Conservation (phyloP, 1,284 basidiomycete species). For the Boletus smithii region DNA sequence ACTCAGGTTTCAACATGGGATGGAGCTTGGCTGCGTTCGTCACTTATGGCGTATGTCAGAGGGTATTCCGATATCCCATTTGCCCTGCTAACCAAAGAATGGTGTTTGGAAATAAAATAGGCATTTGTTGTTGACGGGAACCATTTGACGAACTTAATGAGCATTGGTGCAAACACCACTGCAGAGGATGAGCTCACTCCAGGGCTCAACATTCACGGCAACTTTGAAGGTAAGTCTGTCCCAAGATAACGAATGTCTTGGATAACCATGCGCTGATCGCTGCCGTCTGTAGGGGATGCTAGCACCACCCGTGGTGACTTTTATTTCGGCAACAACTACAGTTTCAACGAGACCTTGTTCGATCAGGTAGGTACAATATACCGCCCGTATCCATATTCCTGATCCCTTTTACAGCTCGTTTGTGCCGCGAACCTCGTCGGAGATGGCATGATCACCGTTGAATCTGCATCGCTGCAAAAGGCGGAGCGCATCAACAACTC, state of each 20-base stretch:
- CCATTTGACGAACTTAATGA: slow-evolving; percentile 29
- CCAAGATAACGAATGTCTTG: neutral
- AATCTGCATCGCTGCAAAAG: slow-evolving; percentile 21
- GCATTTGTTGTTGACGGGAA: slow-evolving; percentile 27
- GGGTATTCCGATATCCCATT: neutral
- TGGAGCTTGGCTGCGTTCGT: slow-evolving; percentile 22
- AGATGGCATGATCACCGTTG: slow-evolving; percentile 16
- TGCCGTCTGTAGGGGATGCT: slow-evolving; percentile 18
- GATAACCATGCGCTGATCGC: neutral
- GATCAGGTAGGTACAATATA: slow-evolving; percentile 9
- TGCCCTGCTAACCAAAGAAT: neutral
- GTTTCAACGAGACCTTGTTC: slow-evolving; percentile 31
- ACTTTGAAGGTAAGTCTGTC: slow-evolving; percentile 21
- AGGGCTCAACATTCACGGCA: slow-evolving; percentile 22
- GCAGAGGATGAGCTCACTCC: slow-evolving; percentile 10
- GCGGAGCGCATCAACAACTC: slow-evolving; percentile 23
- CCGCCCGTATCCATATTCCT: neutral
- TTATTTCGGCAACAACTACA: slow-evolving; percentile 29
- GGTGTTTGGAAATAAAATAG: slow-evolving; percentile 11
- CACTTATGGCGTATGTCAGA: slow-evolving; percentile 22
- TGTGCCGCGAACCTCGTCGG: slow-evolving; percentile 19
- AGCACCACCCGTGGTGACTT: slow-evolving; percentile 29
- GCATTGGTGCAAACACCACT: slow-evolving; percentile 28
- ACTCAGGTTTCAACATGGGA: slow-evolving; percentile 29
- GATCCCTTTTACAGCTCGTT: slow-evolving; percentile 12